Percentiles rank a stretch among this genome's conserved stretches.
phyloP scores from a whole-genome alignment of 2,329 filamentous ascomycete species.

The Cytospora piceicola region DNA sequence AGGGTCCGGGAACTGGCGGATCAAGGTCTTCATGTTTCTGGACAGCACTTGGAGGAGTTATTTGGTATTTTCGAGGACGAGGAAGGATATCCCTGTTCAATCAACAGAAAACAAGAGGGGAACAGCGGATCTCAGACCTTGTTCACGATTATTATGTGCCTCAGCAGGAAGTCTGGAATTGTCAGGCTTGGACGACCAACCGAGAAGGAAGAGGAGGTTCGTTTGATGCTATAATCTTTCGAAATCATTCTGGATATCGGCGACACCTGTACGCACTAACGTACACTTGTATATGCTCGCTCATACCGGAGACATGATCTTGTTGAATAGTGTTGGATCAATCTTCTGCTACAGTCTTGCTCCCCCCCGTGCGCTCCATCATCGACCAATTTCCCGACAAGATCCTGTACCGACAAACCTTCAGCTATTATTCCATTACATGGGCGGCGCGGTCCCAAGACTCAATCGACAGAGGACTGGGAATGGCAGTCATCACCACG shows the following conservation, averaged over 20 bases:
- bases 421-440: too few species aligned
- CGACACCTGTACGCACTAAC: not conserved
- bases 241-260: not conserved
- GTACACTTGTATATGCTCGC: too few species aligned
- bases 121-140: slow-evolving; percentile 13
- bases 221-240: not conserved
- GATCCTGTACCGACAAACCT: too few species aligned
- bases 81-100: slow-evolving; percentile 21
- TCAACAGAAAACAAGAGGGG: slow-evolving; percentile 14
- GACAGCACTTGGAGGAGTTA: not conserved
- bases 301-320: too few species aligned
- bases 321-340: not conserved
- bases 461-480: slow-evolving; percentile 5
- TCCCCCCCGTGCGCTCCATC: too few species aligned
- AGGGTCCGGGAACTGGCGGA: slow-evolving; percentile 10
- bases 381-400: too few species aligned
- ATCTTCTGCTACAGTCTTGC: not conserved
- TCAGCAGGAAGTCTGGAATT: slow-evolving; percentile 15
- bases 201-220: slow-evolving; percentile 23
- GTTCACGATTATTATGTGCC: slow-evolving; percentile 29
- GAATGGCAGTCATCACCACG: not conserved
- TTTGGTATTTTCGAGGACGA: slow-evolving; percentile 24
- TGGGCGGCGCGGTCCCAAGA: not conserved
- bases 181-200: slow-evolving; percentile 27
- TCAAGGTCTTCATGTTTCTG: not conserved